A percentile compares a stretch with the other conserved stretches of the same genome.
Evolutionary conservation across 2,329 filamentous ascomycete species (phyloP).

Genomic region (Metarhizium sp.): DNA sequence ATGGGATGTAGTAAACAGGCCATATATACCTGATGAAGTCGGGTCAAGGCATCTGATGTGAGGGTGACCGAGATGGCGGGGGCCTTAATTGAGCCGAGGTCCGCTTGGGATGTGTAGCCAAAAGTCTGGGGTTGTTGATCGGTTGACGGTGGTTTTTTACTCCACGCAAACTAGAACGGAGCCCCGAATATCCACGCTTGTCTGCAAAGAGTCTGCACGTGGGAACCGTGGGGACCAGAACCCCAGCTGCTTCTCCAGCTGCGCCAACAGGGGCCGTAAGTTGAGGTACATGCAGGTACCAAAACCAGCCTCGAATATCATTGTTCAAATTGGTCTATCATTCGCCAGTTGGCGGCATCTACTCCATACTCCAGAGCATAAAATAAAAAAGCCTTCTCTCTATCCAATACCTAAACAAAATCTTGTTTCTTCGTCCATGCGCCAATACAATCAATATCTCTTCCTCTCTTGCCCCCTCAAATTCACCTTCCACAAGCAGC

Average conservation of each 20-base stretch:
- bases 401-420: neutral
- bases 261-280: too few relatives aligned
- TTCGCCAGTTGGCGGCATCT: neutral
- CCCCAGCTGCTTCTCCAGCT: too few relatives aligned
- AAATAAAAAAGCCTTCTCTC: neutral
- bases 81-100: constrained; percentile 7
- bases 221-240: too few relatives aligned
- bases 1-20: constrained; percentile 1
- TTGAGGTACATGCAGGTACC: too few relatives aligned
- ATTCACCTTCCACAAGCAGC: constrained; percentile 64
- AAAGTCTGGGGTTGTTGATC: neutral
- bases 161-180: neutral
- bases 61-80: neutral
- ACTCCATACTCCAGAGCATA: neutral
- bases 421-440: constrained; percentile 1
- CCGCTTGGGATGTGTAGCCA: neutral
- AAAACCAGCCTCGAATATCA: too few relatives aligned
- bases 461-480: constrained; percentile 43
- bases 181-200: too few relatives aligned
- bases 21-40: constrained; percentile 3
- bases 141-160: too few relatives aligned
- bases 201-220: too few relatives aligned
- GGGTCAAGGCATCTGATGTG: neutral
- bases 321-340: neutral
- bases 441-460: constrained; percentile 4